Percentiles rank a stretch among this genome's conserved stretches.
Evolutionary conservation across 139 green algal species (phyloP).

Genomic region (Chlamydomonas sphaeroides): DNA sequence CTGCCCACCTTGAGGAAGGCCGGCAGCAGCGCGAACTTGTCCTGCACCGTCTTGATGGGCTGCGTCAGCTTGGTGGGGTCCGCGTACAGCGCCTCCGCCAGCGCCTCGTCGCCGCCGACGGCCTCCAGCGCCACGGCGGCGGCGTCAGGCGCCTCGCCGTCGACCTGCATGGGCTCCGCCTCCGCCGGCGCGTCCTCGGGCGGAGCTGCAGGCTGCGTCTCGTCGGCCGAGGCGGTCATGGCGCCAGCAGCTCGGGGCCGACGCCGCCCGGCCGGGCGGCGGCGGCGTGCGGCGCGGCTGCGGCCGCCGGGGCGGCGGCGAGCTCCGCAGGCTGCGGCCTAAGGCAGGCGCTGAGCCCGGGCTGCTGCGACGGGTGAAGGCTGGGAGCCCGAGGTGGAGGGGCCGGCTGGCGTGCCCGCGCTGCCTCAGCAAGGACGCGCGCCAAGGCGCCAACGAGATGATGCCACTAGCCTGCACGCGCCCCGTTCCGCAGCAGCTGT

Average conservation of each 20-base stretch:
- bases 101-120: conserved; percentile 65
- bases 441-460: too few species aligned
- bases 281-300: too few species aligned
- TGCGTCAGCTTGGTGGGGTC: conserved; percentile 76
- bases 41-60: conserved; percentile 85
- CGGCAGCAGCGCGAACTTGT: conserved; percentile 96
- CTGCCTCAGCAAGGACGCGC: too few species aligned
- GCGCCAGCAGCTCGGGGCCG: background rate
- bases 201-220: background rate
- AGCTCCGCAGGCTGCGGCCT: too few species aligned
- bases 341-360: too few species aligned
- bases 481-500: too few species aligned
- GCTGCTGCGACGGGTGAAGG: too few species aligned
- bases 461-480: too few species aligned
- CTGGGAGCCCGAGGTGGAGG: too few species aligned
- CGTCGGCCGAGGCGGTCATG: background rate
- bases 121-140: background rate
- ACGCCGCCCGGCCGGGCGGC: conserved; percentile 7
- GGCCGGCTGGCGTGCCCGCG: too few species aligned
- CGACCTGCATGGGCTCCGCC: conserved; percentile 12
- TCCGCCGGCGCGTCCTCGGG: too few species aligned
- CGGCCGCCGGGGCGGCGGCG: too few species aligned
- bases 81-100: conserved; percentile 45
- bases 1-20: conserved; percentile 89
- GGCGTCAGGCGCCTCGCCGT: background rate